Base-by-base conservation (phyloP, 2,329 filamentous ascomycete species). In the Botryosphaeria agaves region DNA sequence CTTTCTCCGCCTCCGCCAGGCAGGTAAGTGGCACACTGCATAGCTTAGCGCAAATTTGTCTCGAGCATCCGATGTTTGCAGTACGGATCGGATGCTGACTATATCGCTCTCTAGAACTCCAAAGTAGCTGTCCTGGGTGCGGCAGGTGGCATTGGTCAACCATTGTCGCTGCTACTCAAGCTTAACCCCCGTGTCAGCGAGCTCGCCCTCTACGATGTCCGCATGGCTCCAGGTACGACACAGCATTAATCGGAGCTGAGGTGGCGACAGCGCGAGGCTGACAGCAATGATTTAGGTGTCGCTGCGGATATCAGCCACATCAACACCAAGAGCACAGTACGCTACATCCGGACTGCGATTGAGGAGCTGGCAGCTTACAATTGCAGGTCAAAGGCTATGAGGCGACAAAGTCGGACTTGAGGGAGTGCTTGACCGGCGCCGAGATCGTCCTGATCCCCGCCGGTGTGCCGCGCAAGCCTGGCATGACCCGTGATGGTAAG, bases 51-150 rank as follows among this genome's bases (percentile, higher is more conserved):
- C n/a, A n/a, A n/a, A n/a, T n/a, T n/a, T n/a, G n/a, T n/a, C n/a
- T n/a, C 28, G 6, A 9, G 9, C 7, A 7, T 7, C 25, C 8
- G 20, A 7, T 7, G 20, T 23, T 23, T 27, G 7, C 8, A 14
- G 8, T 27, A 7, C 14, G 14, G 25, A 9, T 27, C 9, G 9
- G 18, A 29, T 16, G 32, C 29, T 26, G 14, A 32, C 30, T 42
- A 15, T n/a, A 18, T 14, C 5, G 7, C 18, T 39, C 17, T 46
- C 36, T 44, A 98, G 89, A 73, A 84, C 53, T 91, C 85, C 63
- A 95, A 95, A 74, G 89, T 98, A 51, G 75, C 85, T 54, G 84
- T 98, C 46, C 81, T 95, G 58, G 89, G 89, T 69, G 89, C 89
- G 46, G 79, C 79, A 52, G 89, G 89, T 66, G 89, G 89, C 62